Evolutionary conservation across 1,284 basidiomycete species (phyloP).

Genomic region (Rhodotorula sp.): DNA sequence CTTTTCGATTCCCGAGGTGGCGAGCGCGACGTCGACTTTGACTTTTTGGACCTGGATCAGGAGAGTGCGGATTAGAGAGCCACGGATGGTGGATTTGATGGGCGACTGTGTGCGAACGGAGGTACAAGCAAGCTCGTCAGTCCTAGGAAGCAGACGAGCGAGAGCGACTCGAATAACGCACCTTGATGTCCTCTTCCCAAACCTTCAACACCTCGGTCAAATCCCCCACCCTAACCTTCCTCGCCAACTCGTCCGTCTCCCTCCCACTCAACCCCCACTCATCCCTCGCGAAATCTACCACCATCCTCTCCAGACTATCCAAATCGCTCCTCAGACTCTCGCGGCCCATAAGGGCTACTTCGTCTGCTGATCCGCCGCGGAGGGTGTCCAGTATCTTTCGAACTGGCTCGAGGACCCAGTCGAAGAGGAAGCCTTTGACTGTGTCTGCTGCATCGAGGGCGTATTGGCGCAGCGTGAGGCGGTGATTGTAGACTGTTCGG

Average conservation of each 20-base stretch:
- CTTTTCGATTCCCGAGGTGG: conserved; percentile 82
- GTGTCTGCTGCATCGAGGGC: conserved; percentile 68
- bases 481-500: conserved; percentile 33
- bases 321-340: conserved; percentile 77
- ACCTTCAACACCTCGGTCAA: conserved; percentile 81
- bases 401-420: conserved; percentile 87
- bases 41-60: conserved; percentile 96
- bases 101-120: conserved; percentile 56
- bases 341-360: conserved; percentile 65
- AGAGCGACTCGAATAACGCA: conserved; percentile 36
- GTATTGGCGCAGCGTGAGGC: conserved; percentile 52
- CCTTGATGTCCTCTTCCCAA: conserved; percentile 88
- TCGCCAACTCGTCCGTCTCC: conserved; percentile 64
- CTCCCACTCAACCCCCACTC: conserved; percentile 63
- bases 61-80: conserved; percentile 77
- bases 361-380: conserved; percentile 61
- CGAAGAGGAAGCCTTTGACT: conserved; percentile 67
- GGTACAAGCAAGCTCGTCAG: not conserved
- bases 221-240: conserved; percentile 73
- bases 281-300: conserved; percentile 76
- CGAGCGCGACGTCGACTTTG: conserved; percentile 90
- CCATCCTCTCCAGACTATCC: conserved; percentile 90
- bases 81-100: conserved; percentile 72
- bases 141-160: not conserved
- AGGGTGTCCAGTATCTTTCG: conserved; percentile 79